Base-by-base conservation (phyloP, 1,284 basidiomycete genomes). In the Trametes sp. region DNA sequence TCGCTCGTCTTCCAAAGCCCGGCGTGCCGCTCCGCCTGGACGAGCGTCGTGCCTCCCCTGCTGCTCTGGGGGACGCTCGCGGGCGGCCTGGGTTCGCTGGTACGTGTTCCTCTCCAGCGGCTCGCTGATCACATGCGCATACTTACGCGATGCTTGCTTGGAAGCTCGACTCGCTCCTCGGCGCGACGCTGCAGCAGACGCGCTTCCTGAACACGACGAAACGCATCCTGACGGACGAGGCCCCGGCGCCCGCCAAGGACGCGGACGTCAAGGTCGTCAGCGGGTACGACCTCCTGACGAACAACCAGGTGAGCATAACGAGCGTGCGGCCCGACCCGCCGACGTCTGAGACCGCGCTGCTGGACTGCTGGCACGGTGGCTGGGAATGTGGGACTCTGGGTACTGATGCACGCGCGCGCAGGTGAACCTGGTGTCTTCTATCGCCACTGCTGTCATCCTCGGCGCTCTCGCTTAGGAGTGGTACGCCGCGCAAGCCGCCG, bases 171-270 rank as follows among this genome's bases (percentile, higher is more conserved):
- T 68, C 69, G 6, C 52, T 70, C 23, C 59, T 70, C 33, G 96
- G 96, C 2, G 96, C 95, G 1, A 95, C 93, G 0, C 75, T 97
- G 0, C 96, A 98, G 71, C 81, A 85, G 59, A 96, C 95, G 2
- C 84, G 89, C 23, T 98, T 90, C 77, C 90, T 89, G 10, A 77
- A 77, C 38, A 77, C 80, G 9, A 84, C 82, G 59, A 88, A 88
- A 65, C 80, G 85, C 52, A 83, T 98, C 51, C 80, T 95, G 28
- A 86, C 88, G 28, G 89, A 93, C 67, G 81, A 82, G 1, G 73
- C 76, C 4, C 73, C 73, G 59, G 59, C 45, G 49, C 72, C 69
- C 53, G 70, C 59, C 67, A 70, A 50, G 52, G 72, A 68, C 46
- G 72, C 72, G 1, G 75, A 77, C 35, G 73, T 88, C 52, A 82